A percentile compares a stretch with the other conserved stretches of the same genome.
Conservation (phyloP, 1,284 basidiomycete species). For the Pholiota adiposa region DNA sequence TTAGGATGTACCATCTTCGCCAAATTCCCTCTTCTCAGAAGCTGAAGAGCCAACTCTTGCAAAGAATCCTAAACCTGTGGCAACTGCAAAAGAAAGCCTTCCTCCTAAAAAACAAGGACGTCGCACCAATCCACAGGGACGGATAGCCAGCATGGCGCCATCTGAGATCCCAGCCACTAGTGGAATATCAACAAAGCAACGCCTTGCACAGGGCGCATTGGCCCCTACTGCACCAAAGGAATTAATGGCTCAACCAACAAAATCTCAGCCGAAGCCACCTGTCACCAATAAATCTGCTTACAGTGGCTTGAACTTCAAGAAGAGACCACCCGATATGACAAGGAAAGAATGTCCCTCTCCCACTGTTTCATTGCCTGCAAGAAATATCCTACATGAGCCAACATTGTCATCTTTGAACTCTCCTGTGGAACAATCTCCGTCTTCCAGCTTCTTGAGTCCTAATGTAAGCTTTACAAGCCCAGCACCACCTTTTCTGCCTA, state of each 20-base stretch:
- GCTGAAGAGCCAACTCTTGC: conserved; percentile 14
- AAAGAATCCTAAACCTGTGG: not conserved
- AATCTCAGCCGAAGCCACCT: conserved; percentile 16
- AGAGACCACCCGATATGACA: not conserved
- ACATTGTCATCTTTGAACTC: conserved; percentile 12
- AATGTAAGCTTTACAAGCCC: not conserved
- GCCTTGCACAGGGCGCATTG: conserved; percentile 45
- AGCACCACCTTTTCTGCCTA: not conserved
- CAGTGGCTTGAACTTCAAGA: conserved; percentile 1
- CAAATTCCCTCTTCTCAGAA: conserved; percentile 33
- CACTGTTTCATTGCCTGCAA: not conserved
- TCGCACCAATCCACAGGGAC: conserved; percentile 26
- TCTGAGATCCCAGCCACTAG: conserved; percentile 31
- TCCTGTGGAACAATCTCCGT: conserved; percentile 13
- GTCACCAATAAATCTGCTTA: conserved; percentile 7
- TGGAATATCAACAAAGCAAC: conserved; percentile 53
- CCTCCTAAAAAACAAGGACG: conserved; percentile 19
- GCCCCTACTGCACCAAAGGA: conserved; percentile 35
- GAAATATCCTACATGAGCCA: conserved; percentile 16
- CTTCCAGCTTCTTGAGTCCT: not conserved
- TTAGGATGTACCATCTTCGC: conserved; percentile 8
- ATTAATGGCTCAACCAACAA: conserved; percentile 17
- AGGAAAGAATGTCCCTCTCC: not conserved
- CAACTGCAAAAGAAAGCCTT: not conserved
- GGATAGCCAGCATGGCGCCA: conserved; percentile 21